A percentile compares a stretch with the other conserved stretches of the same genome.
These are phyloP conservation scores for Metschnikowia picachoensis DNA, from an alignment of 805 yeast species.

Conservation along the genomic window DNA sequence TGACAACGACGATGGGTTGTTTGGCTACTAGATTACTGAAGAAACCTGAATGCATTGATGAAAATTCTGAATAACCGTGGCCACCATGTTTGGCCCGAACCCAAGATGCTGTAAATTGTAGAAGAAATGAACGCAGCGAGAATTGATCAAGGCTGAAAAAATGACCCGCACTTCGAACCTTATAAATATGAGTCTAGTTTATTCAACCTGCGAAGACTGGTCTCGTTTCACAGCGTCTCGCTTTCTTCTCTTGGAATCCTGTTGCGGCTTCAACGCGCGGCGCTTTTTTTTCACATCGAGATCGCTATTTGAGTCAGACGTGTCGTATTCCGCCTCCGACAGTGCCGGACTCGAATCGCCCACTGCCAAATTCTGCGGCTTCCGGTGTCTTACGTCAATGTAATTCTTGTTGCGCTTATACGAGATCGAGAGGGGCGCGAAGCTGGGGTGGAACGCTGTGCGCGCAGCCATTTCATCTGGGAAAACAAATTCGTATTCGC, in stretches of 20 bases:
- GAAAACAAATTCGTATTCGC: constrained; percentile 31
- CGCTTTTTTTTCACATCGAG: constrained; percentile 8
- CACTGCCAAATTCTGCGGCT: background rate
- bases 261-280: constrained; percentile 1
- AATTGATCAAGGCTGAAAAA: background rate
- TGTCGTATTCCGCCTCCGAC: constrained; percentile 21
- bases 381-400: constrained; percentile 5
- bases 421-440: constrained; percentile 39
- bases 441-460: constrained; percentile 30
- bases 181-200: too few species aligned
- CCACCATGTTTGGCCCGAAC: background rate
- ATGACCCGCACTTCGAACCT: background rate
- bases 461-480: constrained; percentile 26
- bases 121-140: background rate
- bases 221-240: background rate
- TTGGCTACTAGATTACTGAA: constrained; percentile 31
- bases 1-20: constrained; percentile 53
- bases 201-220: background rate
- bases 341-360: constrained; percentile 10
- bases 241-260: constrained; percentile 6
- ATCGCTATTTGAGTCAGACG: constrained; percentile 15
- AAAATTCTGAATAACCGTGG: background rate
- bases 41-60: constrained; percentile 10
- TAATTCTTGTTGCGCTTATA: constrained; percentile 18
- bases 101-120: too few species aligned